Evolutionary conservation across 208 protist species (phyloP).

Genomic region (Angomonas ambiguus): DNA sequence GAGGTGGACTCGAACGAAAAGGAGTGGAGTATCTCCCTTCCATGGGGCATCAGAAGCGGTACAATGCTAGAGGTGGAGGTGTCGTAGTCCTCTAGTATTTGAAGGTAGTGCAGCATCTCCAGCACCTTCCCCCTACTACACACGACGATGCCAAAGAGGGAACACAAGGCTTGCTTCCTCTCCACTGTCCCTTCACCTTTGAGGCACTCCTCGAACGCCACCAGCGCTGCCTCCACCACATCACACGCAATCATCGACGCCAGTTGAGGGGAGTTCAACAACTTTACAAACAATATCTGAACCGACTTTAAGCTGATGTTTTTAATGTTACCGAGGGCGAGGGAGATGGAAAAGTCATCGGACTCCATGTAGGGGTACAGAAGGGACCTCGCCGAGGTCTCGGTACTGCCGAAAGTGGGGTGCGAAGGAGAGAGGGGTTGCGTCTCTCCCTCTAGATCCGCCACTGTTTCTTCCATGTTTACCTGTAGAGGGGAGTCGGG

Average conservation of each 20-base stretch:
- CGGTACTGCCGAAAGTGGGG: background rate
- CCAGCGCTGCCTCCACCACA: slow-evolving; percentile 28
- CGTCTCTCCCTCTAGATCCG: background rate
- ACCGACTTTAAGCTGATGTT: slow-evolving; percentile 7
- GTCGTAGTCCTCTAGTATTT: slow-evolving; percentile 48
- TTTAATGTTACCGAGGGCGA: background rate
- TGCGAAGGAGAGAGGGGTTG: too few species aligned
- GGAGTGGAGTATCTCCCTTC: slow-evolving; percentile 33
- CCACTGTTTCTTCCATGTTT: background rate
- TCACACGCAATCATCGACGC: slow-evolving; percentile 17
- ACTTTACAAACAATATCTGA: slow-evolving; percentile 23
- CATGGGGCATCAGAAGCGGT: slow-evolving; percentile 33
- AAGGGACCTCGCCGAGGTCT: background rate
- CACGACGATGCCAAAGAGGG: slow-evolving; percentile 59
- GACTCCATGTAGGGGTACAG: background rate
- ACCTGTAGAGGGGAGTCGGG: background rate
- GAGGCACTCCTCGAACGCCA: slow-evolving; percentile 19
- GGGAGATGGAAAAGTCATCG: slow-evolving; percentile 14
- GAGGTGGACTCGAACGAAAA: slow-evolving; percentile 34
- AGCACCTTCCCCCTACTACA: slow-evolving; percentile 39
- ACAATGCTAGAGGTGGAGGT: slow-evolving; percentile 22
- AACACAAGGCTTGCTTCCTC: slow-evolving; percentile 32
- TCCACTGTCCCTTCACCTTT: slow-evolving; percentile 18
- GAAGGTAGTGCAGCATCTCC: slow-evolving; percentile 59
- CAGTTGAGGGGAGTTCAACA: slow-evolving; percentile 28